These are phyloP conservation scores for Rosa multiflora DNA, from an alignment of 306 rosid species.

Conservation along the genomic window DNA sequence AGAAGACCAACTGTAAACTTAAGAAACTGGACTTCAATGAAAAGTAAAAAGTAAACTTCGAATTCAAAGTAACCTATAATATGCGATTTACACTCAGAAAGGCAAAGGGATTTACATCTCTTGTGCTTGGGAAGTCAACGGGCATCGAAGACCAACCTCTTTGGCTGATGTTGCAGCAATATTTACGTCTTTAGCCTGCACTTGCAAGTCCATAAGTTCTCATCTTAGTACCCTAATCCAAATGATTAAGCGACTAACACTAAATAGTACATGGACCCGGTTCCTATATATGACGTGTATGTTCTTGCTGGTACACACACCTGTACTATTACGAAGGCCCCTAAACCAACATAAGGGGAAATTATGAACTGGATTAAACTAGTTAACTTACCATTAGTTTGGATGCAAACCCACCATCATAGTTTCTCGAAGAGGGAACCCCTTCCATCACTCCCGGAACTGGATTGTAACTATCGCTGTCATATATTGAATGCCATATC, in stretches of 20 bases:
- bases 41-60: not conserved
- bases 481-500: constrained; percentile 19
- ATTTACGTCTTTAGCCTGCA: constrained; percentile 80
- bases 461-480: constrained; percentile 90
- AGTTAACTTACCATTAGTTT: constrained; percentile 76
- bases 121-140: constrained; percentile 67
- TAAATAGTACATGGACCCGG: not conserved
- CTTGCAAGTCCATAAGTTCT: not conserved
- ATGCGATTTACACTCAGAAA: not conserved
- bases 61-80: not conserved
- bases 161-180: constrained; percentile 78
- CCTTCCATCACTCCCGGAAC: constrained; percentile 95
- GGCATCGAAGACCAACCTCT: constrained; percentile 54
- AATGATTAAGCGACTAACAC: not conserved
- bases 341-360: not conserved
- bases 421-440: constrained; percentile 85
- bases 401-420: constrained; percentile 88
- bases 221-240: not conserved
- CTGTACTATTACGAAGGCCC: not conserved
- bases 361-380: not conserved
- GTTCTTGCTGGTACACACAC: not conserved
- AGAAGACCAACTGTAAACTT: too few relatives aligned
- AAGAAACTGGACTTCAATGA: not conserved
- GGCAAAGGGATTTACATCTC: constrained; percentile 53
- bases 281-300: not conserved